Percentiles rank a stretch among this genome's conserved stretches.
Conservation (phyloP, 495 filamentous ascomycete genomes). For the Glonium stellatum region DNA sequence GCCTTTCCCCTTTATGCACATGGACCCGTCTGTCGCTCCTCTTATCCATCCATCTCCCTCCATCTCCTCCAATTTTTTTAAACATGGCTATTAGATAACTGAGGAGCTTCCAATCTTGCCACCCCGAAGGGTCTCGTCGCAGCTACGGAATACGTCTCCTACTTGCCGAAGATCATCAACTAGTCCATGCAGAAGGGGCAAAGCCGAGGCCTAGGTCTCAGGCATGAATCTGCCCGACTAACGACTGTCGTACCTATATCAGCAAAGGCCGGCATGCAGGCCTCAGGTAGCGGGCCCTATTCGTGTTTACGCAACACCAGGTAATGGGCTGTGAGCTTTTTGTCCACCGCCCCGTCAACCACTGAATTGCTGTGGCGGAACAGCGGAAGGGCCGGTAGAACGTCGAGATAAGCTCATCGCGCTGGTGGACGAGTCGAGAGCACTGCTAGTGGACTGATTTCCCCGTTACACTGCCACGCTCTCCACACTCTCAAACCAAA, state of each 20-base stretch:
- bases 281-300: background rate
- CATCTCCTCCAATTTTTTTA: too few species aligned
- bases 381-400: background rate
- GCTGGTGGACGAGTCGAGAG: background rate
- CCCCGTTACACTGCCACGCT: background rate
- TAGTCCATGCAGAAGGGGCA: background rate
- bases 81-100: constrained; percentile 1
- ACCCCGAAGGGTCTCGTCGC: background rate
- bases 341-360: background rate
- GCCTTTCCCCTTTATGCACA: constrained; percentile 17
- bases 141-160: background rate
- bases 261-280: background rate
- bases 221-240: background rate
- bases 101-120: constrained; percentile 7
- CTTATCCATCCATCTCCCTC: constrained; percentile 8
- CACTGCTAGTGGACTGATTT: background rate
- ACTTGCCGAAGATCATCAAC: background rate
- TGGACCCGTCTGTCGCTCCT: constrained; percentile 1
- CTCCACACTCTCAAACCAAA: background rate
- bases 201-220: background rate
- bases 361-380: background rate
- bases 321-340: background rate
- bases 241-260: background rate
- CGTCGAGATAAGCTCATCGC: background rate
- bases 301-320: background rate